phyloP scores from a whole-genome alignment of 2,329 filamentous ascomycete genomes.

The Escovopsis sp. region DNA sequence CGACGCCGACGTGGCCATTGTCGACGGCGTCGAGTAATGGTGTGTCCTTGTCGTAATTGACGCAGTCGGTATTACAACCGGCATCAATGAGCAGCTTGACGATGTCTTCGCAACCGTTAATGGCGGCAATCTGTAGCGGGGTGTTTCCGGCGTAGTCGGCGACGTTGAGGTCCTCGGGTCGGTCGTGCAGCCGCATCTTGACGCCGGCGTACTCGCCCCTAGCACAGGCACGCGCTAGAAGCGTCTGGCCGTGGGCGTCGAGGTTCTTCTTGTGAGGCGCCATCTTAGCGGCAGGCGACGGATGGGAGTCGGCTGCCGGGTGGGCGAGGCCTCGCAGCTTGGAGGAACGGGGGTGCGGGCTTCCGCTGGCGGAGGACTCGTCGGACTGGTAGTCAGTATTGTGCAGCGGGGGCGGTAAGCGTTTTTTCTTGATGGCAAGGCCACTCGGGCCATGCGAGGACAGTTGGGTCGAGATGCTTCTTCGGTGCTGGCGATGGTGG shows the following conservation, averaged over 20 bases:
- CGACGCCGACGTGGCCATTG: slow-evolving; percentile 80
- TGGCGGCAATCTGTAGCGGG: slow-evolving; percentile 78
- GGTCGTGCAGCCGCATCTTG: slow-evolving; percentile 57
- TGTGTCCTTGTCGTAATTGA: slow-evolving; percentile 74
- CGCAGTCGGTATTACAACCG: slow-evolving; percentile 68
- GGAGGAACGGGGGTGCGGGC: slow-evolving; percentile 42
- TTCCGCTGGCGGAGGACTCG: slow-evolving; percentile 46
- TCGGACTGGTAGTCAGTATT: slow-evolving; percentile 53
- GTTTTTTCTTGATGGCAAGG: slow-evolving; percentile 43
- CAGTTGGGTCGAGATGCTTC: slow-evolving; percentile 49
- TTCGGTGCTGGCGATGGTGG: slow-evolving; percentile 39
- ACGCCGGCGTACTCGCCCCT: slow-evolving; percentile 69
- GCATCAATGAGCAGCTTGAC: slow-evolving; percentile 75
- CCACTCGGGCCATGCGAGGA: slow-evolving; percentile 39
- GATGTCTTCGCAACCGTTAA: slow-evolving; percentile 75
- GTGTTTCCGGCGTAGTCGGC: slow-evolving; percentile 94
- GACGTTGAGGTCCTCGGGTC: slow-evolving; percentile 76
- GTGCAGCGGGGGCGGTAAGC: slow-evolving; percentile 43
- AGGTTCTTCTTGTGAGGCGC: slow-evolving; percentile 68
- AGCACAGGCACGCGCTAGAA: slow-evolving; percentile 78
- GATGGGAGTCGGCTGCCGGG: slow-evolving; percentile 41
- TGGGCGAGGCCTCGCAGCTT: slow-evolving; percentile 41
- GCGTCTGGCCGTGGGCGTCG: slow-evolving; percentile 83
- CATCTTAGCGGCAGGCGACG: slow-evolving; percentile 53
- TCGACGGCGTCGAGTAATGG: slow-evolving; percentile 92